phyloP scores from a whole-genome alignment of 129 eudicot species.

The Centaurea solstitialis region DNA sequence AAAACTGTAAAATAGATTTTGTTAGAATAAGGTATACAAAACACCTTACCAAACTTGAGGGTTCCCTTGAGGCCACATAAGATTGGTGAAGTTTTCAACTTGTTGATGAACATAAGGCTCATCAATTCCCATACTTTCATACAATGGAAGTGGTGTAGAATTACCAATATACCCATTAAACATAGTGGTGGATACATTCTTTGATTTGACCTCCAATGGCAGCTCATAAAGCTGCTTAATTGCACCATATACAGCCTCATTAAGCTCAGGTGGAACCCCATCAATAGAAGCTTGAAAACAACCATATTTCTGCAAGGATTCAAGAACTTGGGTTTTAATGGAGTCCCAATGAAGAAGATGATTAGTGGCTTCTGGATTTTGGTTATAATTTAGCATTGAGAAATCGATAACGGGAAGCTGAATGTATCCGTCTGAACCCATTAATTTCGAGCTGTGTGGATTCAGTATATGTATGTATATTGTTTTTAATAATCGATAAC shows the following conservation, averaged over 20 bases:
- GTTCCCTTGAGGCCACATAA: conserved; percentile 66
- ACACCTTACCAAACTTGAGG: conserved; percentile 41
- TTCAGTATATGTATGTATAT: background rate
- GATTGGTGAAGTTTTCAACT: conserved; percentile 38
- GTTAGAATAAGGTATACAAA: background rate
- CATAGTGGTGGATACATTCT: conserved; percentile 45
- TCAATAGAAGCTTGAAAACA: conserved; percentile 66
- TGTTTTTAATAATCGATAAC: background rate
- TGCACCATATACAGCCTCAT: conserved; percentile 34
- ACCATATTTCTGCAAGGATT: conserved; percentile 60
- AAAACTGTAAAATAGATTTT: too few species aligned
- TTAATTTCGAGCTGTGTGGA: background rate
- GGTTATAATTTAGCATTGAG: conserved; percentile 22
- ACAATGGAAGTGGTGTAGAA: conserved; percentile 51
- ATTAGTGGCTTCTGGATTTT: conserved; percentile 30
- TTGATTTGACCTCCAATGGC: conserved; percentile 53
- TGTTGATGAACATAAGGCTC: conserved; percentile 31
- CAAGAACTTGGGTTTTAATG: conserved; percentile 44
- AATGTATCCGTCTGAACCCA: conserved; percentile 53
- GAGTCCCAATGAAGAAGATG: conserved; percentile 31
- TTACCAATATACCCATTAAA: conserved; percentile 69
- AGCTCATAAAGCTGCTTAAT: conserved; percentile 52
- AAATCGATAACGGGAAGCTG: conserved; percentile 60
- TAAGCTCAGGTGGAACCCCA: conserved; percentile 38
- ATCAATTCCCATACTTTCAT: conserved; percentile 65